Conservation (phyloP, 441 rosid genomes). For the Arabidopsis hybrid region DNA sequence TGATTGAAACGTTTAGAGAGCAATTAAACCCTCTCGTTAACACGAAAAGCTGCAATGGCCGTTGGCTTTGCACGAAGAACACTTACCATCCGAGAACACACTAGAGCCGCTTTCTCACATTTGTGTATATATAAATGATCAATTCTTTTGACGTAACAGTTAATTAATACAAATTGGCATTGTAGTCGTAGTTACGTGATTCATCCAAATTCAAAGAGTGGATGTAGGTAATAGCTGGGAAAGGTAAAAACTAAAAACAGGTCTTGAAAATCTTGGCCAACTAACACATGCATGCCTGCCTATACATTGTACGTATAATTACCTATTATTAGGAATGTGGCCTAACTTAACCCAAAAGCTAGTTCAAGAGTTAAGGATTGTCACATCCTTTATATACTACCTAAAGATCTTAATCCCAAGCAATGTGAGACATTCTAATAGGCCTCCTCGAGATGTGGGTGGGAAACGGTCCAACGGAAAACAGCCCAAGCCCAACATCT, state of each 20-base stretch:
- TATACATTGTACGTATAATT: not conserved
- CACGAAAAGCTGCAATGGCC: conserved; percentile 44
- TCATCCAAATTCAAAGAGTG: conserved; percentile 11
- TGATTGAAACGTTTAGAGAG: not conserved
- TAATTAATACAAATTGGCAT: not conserved
- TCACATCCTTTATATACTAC: too few species aligned
- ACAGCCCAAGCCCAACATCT: too few species aligned
- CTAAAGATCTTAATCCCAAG: too few species aligned
- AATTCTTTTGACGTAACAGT: not conserved
- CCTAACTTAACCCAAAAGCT: too few species aligned
- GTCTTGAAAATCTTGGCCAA: conserved; percentile 15
- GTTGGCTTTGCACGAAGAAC: conserved; percentile 41
- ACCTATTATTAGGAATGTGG: too few species aligned
- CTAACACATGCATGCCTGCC: conserved; percentile 29
- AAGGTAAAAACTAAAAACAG: conserved; percentile 21
- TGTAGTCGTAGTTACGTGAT: conserved; percentile 12
- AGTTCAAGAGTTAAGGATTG: too few species aligned
- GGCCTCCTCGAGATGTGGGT: too few species aligned
- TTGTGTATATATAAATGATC: conserved; percentile 15
- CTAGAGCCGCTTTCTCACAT: conserved; percentile 28
- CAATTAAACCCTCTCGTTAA: conserved; percentile 20
- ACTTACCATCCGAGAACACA: conserved; percentile 31
- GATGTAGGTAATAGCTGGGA: conserved; percentile 16
- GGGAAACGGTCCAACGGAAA: too few species aligned
- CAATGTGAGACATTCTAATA: too few species aligned